Base-by-base conservation (phyloP, 257 asterid genomes). In the Orobanche coerulescens region DNA sequence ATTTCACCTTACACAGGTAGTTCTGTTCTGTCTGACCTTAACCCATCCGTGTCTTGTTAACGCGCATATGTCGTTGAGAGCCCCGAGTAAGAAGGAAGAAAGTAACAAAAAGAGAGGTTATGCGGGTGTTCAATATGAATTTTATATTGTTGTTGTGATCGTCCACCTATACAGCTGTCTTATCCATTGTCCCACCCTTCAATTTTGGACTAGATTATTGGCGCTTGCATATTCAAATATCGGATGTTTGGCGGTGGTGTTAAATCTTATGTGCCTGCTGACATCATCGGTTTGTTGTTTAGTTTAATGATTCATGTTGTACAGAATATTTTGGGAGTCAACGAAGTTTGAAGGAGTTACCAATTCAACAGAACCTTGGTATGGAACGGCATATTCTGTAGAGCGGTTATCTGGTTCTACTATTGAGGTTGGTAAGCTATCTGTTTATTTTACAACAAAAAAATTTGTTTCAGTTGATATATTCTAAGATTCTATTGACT, bases 321-420 rank as follows among this genome's bases (percentile, higher is more conserved):
- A 47, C 91, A 93, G 99, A 78, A 81, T 93, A 51, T 89, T 93
- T 75, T 89, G 97, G 97, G 97, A 86, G 79, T 89, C 97, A 9
- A 78, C 95, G 6, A 86, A 81, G 73, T 89, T 93, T 74, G 88
- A 86, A 77, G 97, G 92, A 37, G 75, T 71, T 42, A 71, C 90
- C 2, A 71, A 77, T 73, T 69, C 58, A 70, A 69, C 68, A 19
- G 99, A 93, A 75, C 97, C 97, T 55, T 89, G 99, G 97, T 93
- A 93, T 76, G 95, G 97, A 74, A 93, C 99, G 18, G 81, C 86
- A 53, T 89, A 78, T 78, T 79, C 90, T 66, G 51, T 80, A 19
- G 97, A 86, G 73, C 77, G 74, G 70, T 67, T 89, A 58, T 62
- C 75, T 71, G 79, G 80, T 49, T 78, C 88, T 64, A 72, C 69